phyloP scores from a whole-genome alignment of 495 filamentous ascomycete genomes.

The Neurospora sp. region DNA sequence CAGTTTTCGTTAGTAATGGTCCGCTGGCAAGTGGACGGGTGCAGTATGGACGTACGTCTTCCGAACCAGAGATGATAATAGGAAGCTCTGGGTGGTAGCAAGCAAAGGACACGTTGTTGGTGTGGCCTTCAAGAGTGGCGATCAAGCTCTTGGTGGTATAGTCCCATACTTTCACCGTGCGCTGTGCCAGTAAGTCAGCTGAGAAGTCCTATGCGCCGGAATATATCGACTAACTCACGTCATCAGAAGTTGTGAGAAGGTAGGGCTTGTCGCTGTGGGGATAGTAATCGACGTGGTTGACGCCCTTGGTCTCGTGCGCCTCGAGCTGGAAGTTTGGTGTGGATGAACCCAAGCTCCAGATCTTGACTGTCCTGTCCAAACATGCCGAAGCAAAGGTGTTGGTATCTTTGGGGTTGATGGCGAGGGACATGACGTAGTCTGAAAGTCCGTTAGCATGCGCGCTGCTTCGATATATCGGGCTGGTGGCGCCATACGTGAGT shows the following conservation, averaged over 20 bases:
- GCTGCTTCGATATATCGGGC: not conserved
- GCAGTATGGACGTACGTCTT: conserved; percentile 46
- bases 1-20: not conserved
- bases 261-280: conserved; percentile 95
- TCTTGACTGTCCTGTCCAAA: conserved; percentile 94
- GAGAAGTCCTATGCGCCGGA: not conserved
- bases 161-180: conserved; percentile 94
- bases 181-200: conserved; percentile 15
- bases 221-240: conserved; percentile 25
- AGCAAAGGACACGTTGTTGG: conserved; percentile 97
- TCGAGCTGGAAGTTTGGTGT: conserved; percentile 93
- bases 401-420: conserved; percentile 99
- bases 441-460: conserved; percentile 5
- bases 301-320: conserved; percentile 95
- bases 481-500: conserved; percentile 47
- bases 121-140: conserved; percentile 92
- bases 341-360: conserved; percentile 87
- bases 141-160: conserved; percentile 97
- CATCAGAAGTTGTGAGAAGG: conserved; percentile 90
- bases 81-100: conserved; percentile 97
- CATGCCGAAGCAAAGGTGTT: conserved; percentile 96
- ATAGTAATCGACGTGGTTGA: conserved; percentile 97
- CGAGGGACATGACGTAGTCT: conserved; percentile 79
- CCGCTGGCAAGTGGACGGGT: no score
- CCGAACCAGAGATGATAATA: conserved; percentile 96